Conservation (phyloP, 192 early-diverging fungal species). For the Umbelopsis isabellina region DNA sequence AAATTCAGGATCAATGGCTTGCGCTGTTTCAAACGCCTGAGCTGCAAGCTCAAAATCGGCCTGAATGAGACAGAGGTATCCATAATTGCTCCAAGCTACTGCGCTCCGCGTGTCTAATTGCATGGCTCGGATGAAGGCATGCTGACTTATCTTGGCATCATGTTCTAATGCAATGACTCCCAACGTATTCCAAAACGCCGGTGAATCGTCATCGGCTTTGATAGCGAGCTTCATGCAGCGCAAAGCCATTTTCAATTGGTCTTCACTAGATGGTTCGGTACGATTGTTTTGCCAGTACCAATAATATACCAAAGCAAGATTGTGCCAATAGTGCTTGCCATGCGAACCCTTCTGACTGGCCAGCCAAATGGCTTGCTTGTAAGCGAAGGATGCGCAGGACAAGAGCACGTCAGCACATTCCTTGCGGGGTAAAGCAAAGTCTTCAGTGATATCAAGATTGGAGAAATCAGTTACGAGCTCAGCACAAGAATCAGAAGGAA, state of each 20-base stretch:
- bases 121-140: constrained; percentile 82
- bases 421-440: constrained; percentile 35
- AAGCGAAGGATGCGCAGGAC: constrained; percentile 51
- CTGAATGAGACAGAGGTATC: constrained; percentile 73
- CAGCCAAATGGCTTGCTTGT: constrained; percentile 54
- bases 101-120: constrained; percentile 65
- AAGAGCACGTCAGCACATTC: constrained; percentile 47
- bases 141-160: constrained; percentile 71
- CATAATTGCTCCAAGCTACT: constrained; percentile 82
- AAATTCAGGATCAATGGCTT: constrained; percentile 79
- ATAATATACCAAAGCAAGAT: constrained; percentile 55
- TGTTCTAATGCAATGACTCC: constrained; percentile 60
- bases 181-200: constrained; percentile 71
- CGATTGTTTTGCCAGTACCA: constrained; percentile 35
- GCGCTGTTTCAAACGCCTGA: constrained; percentile 71
- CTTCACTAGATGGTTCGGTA: constrained; percentile 5
- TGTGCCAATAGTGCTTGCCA: constrained; percentile 54
- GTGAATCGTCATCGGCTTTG: constrained; percentile 60
- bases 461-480: constrained; percentile 34
- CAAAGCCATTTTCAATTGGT: constrained; percentile 33
- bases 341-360: constrained; percentile 41
- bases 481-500: constrained; percentile 30
- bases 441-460: constrained; percentile 21
- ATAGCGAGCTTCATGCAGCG: constrained; percentile 61
- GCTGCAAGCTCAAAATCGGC: constrained; percentile 77